Base-by-base conservation (phyloP, 768 basidiomycete genomes). In the Galerina sulciceps region DNA sequence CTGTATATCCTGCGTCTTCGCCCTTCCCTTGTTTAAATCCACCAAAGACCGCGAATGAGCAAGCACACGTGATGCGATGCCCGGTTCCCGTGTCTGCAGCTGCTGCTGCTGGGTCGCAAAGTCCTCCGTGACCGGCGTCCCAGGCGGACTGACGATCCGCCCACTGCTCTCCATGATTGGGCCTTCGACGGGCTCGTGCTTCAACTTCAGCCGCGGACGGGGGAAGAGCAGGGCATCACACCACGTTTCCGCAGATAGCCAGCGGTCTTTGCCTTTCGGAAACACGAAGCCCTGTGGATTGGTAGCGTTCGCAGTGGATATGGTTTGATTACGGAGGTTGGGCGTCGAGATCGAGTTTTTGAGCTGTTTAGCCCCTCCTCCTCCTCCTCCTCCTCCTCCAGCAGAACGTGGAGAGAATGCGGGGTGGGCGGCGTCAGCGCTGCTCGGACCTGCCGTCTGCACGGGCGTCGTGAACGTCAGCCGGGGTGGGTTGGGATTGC, bases 161-260 rank as follows among this genome's bases (percentile, higher is more conserved):
- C 63, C 75, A 57, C 56, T 75, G 26, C 58, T 67, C 55, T 18
- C 66, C 8, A 15, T 40, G 5, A 23, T 31, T 9, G 20, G 37
- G n/a, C 56, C 47, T 14, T 53, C 57, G 45, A 55, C 18, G 41
- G 64, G 54, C 38, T 69, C 68, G 20, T 78, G 76, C 61, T 80
- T 81, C 58, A 85, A 57, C 67, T 81, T 84, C 64, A 93, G 82
- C 50, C 90, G 79, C 11, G 91, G 91, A 1, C 89, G 83, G 2
- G 91, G 91, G 55, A 92, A 87, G 22, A 93, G 71, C 9, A 93
- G 65, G 0, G 90, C 90, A 61, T 93, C 90, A 71, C 91, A 93
- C 89, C 90, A 91, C 15, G 87, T 86, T 73, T 92, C 89, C 0
- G 89, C 83, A 2, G 86, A 83, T 1, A 91, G 66, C 89, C 88